A percentile compares a stretch with the other conserved stretches of the same genome.
These are phyloP conservation scores for Stemphylium beticola DNA, from an alignment of 2,329 filamentous ascomycete genomes.

Conservation along the genomic window DNA sequence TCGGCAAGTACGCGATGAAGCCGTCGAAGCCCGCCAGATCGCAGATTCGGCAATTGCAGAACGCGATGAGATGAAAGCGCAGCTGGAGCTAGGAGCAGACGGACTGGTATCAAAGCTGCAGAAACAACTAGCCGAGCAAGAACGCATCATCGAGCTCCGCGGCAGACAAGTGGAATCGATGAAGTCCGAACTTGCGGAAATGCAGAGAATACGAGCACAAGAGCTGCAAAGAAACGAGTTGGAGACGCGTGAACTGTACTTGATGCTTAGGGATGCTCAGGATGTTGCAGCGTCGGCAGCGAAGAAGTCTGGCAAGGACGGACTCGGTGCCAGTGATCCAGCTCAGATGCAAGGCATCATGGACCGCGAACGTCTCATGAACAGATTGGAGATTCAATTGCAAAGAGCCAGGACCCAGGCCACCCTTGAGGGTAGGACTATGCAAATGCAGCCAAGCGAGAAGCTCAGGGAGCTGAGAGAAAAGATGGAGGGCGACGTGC, in stretches of 20 bases:
- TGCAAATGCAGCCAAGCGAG: conserved; percentile 86
- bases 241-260: conserved; percentile 93
- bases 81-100: conserved; percentile 89
- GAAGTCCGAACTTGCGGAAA: conserved; percentile 86
- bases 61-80: conserved; percentile 89
- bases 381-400: conserved; percentile 90
- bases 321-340: conserved; percentile 68
- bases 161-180: conserved; percentile 82
- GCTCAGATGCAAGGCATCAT: conserved; percentile 88
- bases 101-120: conserved; percentile 92
- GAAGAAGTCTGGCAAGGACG: conserved; percentile 61
- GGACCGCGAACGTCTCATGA: conserved; percentile 90
- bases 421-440: conserved; percentile 92
- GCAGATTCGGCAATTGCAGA: conserved; percentile 96
- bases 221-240: conserved; percentile 94
- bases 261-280: conserved; percentile 97
- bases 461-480: conserved; percentile 89
- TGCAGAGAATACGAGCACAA: conserved; percentile 84
- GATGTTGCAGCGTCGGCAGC: conserved; percentile 92
- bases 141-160: conserved; percentile 88
- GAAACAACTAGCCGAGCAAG: conserved; percentile 91
- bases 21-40: conserved; percentile 86
- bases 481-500: conserved; percentile 77
- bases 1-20: conserved; percentile 88
- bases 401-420: conserved; percentile 97